These are phyloP conservation scores for Neurospora cerealis DNA, from an alignment of 495 filamentous ascomycete species.

Conservation along the genomic window DNA sequence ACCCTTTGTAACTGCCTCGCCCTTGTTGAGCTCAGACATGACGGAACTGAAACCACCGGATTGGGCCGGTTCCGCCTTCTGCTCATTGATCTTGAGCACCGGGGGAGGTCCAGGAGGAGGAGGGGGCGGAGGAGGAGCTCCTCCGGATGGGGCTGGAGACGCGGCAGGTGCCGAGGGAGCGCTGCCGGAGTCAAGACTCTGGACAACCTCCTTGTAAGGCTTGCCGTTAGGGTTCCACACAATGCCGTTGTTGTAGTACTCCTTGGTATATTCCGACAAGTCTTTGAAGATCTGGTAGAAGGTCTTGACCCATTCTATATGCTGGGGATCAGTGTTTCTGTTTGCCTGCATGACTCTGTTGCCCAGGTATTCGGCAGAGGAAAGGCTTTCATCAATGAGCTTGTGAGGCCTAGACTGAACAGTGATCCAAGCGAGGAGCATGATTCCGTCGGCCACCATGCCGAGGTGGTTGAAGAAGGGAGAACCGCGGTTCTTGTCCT, in stretches of 20 bases:
- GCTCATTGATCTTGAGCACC: conserved; percentile 37
- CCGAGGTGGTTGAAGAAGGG: conserved; percentile 68
- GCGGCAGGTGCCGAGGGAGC: conserved; percentile 7
- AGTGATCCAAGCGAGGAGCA: conserved; percentile 75
- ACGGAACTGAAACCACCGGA: conserved; percentile 65
- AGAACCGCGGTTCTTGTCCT: conserved; percentile 64
- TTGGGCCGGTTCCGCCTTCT: conserved; percentile 19
- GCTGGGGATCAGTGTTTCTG: conserved; percentile 65
- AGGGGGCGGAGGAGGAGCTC: conserved; percentile 62
- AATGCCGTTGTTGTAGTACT: conserved; percentile 67
- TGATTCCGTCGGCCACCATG: conserved; percentile 81
- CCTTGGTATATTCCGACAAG: conserved; percentile 68
- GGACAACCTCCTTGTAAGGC: conserved; percentile 58
- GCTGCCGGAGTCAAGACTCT: conserved; percentile 30
- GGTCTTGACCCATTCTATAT: conserved; percentile 76
- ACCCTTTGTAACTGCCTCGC: conserved; percentile 72
- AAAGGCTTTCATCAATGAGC: conserved; percentile 67
- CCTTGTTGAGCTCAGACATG: conserved; percentile 83
- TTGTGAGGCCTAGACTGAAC: conserved; percentile 70
- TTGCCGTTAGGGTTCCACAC: conserved; percentile 83
- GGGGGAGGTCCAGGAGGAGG: conserved; percentile 55
- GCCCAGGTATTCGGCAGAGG: conserved; percentile 78
- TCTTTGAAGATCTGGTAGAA: conserved; percentile 82
- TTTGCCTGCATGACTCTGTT: conserved; percentile 82
- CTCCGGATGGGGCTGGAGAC: conserved; percentile 32